Base-by-base conservation (phyloP, 2,329 filamentous ascomycete species). In the Fusarium metavorans region DNA sequence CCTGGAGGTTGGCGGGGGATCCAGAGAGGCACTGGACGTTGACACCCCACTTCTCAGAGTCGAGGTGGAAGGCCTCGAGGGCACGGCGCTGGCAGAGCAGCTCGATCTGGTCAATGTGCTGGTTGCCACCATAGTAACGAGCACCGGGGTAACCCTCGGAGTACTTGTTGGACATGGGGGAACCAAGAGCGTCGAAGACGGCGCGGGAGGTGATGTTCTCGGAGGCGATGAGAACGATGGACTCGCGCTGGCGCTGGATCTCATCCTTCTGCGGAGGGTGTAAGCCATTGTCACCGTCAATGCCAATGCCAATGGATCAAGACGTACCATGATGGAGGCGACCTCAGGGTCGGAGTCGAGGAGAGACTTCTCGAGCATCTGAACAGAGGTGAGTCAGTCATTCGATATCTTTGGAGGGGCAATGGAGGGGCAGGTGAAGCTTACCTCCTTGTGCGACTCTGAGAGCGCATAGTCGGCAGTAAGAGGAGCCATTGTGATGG, bases 201-300 rank as follows among this genome's bases (percentile, higher is more conserved):
- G 97, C 95, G 80, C 95, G 95, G 74, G 97, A 99, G 68, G 97
- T 99, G 87, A 99, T 95, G 89, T 99, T 99, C 89, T 99, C 97
- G 67, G 97, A 98, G 82, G 97, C 96, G 81, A 99, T 99, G 83
- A 99, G 92, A 82, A 98, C 94, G 86, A 99, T 97, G 80, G 95
- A 98, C 90, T 99, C 95, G 85, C 95, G 93, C 89, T 99, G 97
- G 83, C 97, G 95, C 90, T 98, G 92, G 82, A 98, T 93, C 87
- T 98, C 96, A 81, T 94, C 92, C 89, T 94, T 93, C 94, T 97
- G 78, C 70, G 76, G 57, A 35, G 67, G 67, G 68, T 66, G 82
- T 85, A 76, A 85, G 81, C 65, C 50, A 68, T 65, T 69, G 68
- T 43, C 34, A 20, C 23, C 14, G 37, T 18, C 57, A 3, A 65